Percentiles rank a stretch among this genome's conserved stretches.
These are phyloP conservation scores for Amoebophrya sp. DNA, from an alignment of 169 alveolate genomes.

Conservation along the genomic window DNA sequence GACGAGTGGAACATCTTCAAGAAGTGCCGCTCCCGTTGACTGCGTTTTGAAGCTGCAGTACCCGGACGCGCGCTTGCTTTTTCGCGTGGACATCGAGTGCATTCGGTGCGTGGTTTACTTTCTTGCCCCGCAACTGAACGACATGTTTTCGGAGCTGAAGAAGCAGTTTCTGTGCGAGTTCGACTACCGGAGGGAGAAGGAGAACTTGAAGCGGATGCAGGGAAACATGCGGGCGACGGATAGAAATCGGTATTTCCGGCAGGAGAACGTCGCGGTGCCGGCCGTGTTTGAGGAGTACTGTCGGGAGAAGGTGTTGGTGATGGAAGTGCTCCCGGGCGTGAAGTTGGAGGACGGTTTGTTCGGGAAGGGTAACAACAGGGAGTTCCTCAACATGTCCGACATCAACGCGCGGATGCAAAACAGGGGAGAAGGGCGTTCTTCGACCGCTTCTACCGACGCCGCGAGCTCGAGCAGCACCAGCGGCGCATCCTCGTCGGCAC, in stretches of 20 bases:
- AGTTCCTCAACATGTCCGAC: not conserved
- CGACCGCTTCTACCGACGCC: too few relatives aligned
- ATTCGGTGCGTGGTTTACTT: not conserved
- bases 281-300: not conserved
- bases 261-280: not conserved
- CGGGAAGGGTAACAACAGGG: not conserved
- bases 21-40: not conserved
- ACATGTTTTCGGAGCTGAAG: not conserved
- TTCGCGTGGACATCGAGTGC: not conserved
- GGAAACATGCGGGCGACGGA: not conserved
- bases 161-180: conserved; percentile 3
- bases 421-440: too few relatives aligned
- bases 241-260: not conserved
- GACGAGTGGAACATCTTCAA: not conserved
- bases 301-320: not conserved
- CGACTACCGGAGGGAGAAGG: not conserved
- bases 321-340: not conserved
- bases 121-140: not conserved
- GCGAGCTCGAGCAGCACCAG: too few relatives aligned
- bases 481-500: too few relatives aligned
- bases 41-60: not conserved
- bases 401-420: not conserved
- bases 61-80: not conserved
- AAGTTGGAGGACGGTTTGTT: not conserved
- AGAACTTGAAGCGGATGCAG: not conserved